Base-by-base conservation (phyloP, 371 early-diverging fungal genomes). In the Syncephalastrum monosporum region DNA sequence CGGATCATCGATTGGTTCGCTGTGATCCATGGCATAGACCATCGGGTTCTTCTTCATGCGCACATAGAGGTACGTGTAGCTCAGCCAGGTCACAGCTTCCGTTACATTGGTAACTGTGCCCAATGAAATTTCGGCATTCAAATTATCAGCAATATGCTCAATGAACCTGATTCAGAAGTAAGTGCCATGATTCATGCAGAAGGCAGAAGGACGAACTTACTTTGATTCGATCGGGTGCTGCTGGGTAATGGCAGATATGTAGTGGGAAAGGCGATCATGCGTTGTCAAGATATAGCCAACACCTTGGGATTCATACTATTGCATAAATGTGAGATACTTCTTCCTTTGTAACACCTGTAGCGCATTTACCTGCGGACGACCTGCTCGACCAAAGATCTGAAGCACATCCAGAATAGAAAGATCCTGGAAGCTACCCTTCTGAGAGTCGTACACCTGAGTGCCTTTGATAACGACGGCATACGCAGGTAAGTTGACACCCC, bases 381-480 rank as follows among this genome's bases (percentile, higher is more conserved):
- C 99, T 33, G 99, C 99, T 69, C 99, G 93, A 61, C 99, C 99
- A 76, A 99, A 98, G 57, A 99, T 99, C 74, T 99, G 99, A 56
- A 98, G 78, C 2, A 98, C 97, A 74, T 97, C 98, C 47, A 98
- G 74, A 64, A 97, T 92, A 0, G 96, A 93, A 17, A 98, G 77
- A 63, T 97, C 97, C 0, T 90, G 87, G 65, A 91, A 97, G 24
- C 84, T 82, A 67, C 99, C 97, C 71, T 93, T 94, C 50, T 93
- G 89, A 12, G 95, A 75, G 60, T 95, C 91, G 71, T 99, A 99
- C 27, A 98, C 90, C 56, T 93, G 91, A 6, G 99, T 99, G 3
- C 99, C 99, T 69, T 98, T 98, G 76, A 99, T 97, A 17, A 99
- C 85, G 10, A 99, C 99, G 0, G 97, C 95, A 69, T 98, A 93